Evolutionary conservation across 176 grass and related monocot genomes (phyloP).

Genomic region (Oryza glumipatula): DNA sequence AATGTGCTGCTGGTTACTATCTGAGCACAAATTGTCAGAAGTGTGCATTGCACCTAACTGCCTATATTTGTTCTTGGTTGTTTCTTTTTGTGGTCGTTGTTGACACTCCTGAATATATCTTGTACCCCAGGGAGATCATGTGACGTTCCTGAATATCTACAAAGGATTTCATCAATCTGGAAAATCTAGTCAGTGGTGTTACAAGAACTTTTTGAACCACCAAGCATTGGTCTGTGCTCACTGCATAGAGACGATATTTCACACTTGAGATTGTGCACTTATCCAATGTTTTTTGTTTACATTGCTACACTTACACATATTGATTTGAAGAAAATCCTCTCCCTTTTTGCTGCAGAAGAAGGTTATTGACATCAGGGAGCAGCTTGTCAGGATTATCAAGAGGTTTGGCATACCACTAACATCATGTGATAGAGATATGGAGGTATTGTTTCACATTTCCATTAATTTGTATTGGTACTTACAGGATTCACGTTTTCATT

Average conservation of each 20-base stretch:
- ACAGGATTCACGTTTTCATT: neutral
- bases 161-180: constrained; percentile 90
- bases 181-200: constrained; percentile 98
- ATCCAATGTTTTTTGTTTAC: constrained; percentile 18
- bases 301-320: neutral
- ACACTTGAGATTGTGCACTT: constrained; percentile 12
- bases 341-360: constrained; percentile 64
- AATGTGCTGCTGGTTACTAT: constrained; percentile 1
- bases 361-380: constrained; percentile 85
- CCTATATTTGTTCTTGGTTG: constrained; percentile 18
- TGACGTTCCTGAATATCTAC: constrained; percentile 93
- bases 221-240: constrained; percentile 79
- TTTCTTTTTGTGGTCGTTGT: neutral
- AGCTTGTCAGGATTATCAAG: constrained; percentile 77
- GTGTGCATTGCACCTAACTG: neutral
- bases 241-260: constrained; percentile 14
- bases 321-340: constrained; percentile 33
- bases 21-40: constrained; percentile 8
- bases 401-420: constrained; percentile 77
- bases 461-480: constrained; percentile 2
- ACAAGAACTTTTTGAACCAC: constrained; percentile 93
- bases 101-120: constrained; percentile 32
- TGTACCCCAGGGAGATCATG: constrained; percentile 81
- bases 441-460: constrained; percentile 49
- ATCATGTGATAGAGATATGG: constrained; percentile 89